Base-by-base conservation (phyloP, 1,139 yeast species). In the Hyphopichia pseudoburtonii region DNA sequence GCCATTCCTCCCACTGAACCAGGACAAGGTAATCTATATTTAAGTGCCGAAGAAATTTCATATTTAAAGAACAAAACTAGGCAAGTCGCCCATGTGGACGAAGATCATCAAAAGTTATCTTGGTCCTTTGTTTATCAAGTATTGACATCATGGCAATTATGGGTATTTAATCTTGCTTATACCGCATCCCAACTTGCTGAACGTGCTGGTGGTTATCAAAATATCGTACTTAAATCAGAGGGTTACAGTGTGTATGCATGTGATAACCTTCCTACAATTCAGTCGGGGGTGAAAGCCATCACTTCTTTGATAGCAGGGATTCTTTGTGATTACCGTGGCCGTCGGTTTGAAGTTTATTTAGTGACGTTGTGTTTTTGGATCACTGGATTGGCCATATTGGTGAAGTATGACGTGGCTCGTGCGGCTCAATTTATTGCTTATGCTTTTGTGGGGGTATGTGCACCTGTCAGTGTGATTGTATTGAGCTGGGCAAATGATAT, bases 261-360 rank as follows among this genome's bases (percentile, higher is more conserved):
- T 18, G 31, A 40, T 34, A 40, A 28, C 15, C 23, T 32, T 10
- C 38, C 43, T 4, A 35, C 41, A 5, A 34, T 36, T 21, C 41
- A 35, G 14, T 35, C 39, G 1, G 43, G 40, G 2, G 42, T 40
- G 16, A 35, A 33, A 19, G 36, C 40, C 7, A 16, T 40, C 8
- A 19, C 35, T 10, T 17, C 39, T 22, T 10, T 40, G 7, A 19
- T 38, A 12, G 22, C 33, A 6, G 43, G 42, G 4, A 12, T 38
- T 6, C n/a, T 26, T 17, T 22, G 30, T 12, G 43, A 37, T 23
- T 29, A 26, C 14, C 11, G 39, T 15, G 37, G 38, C n/a, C 24
- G 30, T 14, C 23, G 28, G 6, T 30, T 16, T 9, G 34, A 32
- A 22, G 30, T 22, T 16, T 32, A 25, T 10, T 17, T 25, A 17